Conservation (phyloP, 805 yeast genomes). For the Priceomyces carsonii region DNA sequence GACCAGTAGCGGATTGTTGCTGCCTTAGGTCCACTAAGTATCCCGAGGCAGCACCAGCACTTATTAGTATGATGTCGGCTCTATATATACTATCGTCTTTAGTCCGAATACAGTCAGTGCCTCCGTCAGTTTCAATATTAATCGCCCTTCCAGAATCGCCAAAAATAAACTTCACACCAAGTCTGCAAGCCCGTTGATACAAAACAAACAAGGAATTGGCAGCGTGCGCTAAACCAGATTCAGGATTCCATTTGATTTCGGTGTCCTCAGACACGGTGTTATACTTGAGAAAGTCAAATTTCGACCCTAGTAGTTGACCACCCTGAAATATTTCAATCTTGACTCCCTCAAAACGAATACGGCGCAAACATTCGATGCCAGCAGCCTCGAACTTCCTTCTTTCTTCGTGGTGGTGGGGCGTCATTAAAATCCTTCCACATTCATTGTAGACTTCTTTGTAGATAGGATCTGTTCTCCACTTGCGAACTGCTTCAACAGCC, state of each 20-base stretch:
- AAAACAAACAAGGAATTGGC: slow-evolving; percentile 36
- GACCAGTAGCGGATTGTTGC: slow-evolving; percentile 39
- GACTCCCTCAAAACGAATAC: slow-evolving; percentile 19
- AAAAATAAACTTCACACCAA: slow-evolving; percentile 15
- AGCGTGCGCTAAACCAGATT: slow-evolving; percentile 45
- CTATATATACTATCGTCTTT: slow-evolving; percentile 25
- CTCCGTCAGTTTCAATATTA: slow-evolving; percentile 5
- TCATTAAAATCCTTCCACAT: slow-evolving; percentile 44
- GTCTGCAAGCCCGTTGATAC: slow-evolving; percentile 14
- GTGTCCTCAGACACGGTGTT: slow-evolving; percentile 12
- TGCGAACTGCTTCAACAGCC: slow-evolving; percentile 44
- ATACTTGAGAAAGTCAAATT: slow-evolving; percentile 17
- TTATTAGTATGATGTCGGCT: slow-evolving; percentile 35
- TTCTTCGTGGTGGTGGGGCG: slow-evolving; percentile 28
- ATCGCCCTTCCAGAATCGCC: slow-evolving; percentile 13
- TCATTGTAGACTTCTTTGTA: slow-evolving; percentile 34
- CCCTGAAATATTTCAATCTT: slow-evolving; percentile 26
- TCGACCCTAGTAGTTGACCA: slow-evolving; percentile 27
- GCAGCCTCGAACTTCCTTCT: slow-evolving; percentile 37
- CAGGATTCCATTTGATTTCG: slow-evolving; percentile 31
- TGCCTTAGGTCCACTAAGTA: slow-evolving; percentile 24
- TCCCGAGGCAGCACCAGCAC: slow-evolving; percentile 41
- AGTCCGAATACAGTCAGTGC: slow-evolving; percentile 17
- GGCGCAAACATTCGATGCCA: slow-evolving; percentile 34
- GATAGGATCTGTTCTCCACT: slow-evolving; percentile 38